Percentiles rank a stretch among this genome's conserved stretches.
These are phyloP conservation scores for Cyclotella cryptica DNA, from an alignment of 108 stramenopile species.

Conservation along the genomic window DNA sequence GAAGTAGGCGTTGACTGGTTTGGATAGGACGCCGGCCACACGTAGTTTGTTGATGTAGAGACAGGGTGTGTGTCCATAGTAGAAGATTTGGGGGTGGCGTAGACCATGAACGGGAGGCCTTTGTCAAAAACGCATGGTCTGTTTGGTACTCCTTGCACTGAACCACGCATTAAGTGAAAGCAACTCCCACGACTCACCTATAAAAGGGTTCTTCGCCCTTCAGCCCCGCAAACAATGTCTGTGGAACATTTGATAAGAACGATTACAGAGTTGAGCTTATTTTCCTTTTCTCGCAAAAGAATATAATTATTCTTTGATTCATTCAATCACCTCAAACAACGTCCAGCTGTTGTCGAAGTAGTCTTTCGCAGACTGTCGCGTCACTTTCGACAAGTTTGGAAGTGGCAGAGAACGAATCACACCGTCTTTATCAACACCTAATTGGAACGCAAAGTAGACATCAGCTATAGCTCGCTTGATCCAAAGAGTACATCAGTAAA, in stretches of 20 bases:
- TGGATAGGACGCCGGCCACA: constrained; percentile 79
- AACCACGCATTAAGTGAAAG: neutral
- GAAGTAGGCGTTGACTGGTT: constrained; percentile 84
- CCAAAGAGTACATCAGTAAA: too few relatives aligned
- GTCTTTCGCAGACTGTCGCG: constrained; percentile 70
- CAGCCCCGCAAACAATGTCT: constrained; percentile 88
- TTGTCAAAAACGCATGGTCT: neutral
- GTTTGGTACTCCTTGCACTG: neutral
- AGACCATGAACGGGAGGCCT: constrained; percentile 87
- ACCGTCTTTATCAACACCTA: constrained; percentile 64
- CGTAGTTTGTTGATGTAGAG: constrained; percentile 94
- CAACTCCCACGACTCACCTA: constrained; percentile 40
- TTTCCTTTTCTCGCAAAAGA: neutral
- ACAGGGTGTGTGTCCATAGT: constrained; percentile 94
- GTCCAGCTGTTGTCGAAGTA: constrained; percentile 97
- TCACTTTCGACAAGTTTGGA: constrained; percentile 72
- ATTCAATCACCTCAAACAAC: constrained; percentile 57
- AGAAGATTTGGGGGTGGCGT: constrained; percentile 92
- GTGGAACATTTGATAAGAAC: neutral
- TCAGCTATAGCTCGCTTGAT: neutral
- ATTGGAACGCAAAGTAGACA: neutral
- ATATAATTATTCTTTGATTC: neutral
- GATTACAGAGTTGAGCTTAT: too few relatives aligned
- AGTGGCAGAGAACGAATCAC: constrained; percentile 72
- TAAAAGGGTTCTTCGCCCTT: constrained; percentile 93